Base-by-base conservation (phyloP, 768 basidiomycete genomes). In the Termitomyces titanicus region DNA sequence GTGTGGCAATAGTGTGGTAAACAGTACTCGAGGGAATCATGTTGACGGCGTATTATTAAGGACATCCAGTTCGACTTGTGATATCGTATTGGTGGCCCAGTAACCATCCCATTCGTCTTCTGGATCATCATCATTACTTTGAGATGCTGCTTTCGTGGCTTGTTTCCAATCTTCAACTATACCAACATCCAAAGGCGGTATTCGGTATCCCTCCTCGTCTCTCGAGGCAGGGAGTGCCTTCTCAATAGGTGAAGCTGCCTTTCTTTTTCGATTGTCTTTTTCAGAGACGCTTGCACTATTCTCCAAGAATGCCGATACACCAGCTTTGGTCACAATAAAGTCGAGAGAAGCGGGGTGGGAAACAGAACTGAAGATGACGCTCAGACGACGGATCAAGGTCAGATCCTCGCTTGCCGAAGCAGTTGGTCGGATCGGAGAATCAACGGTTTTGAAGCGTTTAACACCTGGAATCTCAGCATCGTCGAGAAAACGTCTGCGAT, bases 351-450 rank as follows among this genome's bases (percentile, higher is more conserved):
- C 72, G 1, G 86, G 79, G 0, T 73, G 62, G 22, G 68, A 66
- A 34, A 88, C 78, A 10, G 84, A 84, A 59, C 85, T 90, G 72
- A 94, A 97, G 9, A 97, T 75, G 48, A 95, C 75, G 54, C 83
- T 84, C 52, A 94, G 69, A 38, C 87, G 80, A 37, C 94, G 81
- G 51, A 95, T 75, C 22, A 88, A 71, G 17, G 78, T 77, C 54
- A 79, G 71, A 27, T 78, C 72, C 17, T 79, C 73, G 15, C 45
- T 35, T 17, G 49, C 31, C 3, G 24, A 24, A 40, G 17, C 5
- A 27, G 34, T 24, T 11, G 53, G 11, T 33, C 44, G 40, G 43
- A 51, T 11, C 6, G 31, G 35, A 29, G 42, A n/a, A 18, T 45
- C 53, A 51, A 63, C 58, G 12, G 45, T 35, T 65, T 65, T 67